Evolutionary conservation across 1,284 basidiomycete species (phyloP).

Genomic region (Sporisorium reilianum): DNA sequence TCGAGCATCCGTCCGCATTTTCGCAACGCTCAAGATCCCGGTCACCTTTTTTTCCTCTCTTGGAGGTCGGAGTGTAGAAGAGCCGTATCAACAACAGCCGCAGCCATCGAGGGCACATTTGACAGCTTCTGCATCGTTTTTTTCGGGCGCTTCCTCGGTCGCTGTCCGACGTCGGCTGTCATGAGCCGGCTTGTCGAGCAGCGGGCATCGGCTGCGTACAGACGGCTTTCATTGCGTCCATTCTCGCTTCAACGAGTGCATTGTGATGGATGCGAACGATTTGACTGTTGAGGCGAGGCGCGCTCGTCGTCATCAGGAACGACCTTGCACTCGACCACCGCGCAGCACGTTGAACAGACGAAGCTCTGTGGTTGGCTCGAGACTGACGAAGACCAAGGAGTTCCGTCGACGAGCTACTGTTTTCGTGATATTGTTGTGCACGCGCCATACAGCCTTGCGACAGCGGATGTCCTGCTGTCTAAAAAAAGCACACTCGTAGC

Average conservation of each 20-base stretch:
- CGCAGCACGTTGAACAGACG: neutral
- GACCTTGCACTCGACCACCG: no score
- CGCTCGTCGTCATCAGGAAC: neutral
- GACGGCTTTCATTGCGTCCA: no score
- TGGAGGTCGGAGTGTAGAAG: slow-evolving; percentile 9
- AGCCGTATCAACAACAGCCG: neutral
- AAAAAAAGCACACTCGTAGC: neutral
- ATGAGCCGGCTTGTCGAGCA: neutral
- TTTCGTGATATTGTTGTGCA: no score
- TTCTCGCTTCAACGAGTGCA: no score
- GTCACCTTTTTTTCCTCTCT: no score
- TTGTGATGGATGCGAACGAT: no score
- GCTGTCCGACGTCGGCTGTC: neutral
- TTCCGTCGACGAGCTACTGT: slow-evolving; percentile 4
- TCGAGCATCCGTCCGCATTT: slow-evolving; percentile 25
- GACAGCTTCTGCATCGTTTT: no score
- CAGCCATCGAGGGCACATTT: no score
- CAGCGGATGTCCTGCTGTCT: neutral
- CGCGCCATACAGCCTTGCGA: neutral
- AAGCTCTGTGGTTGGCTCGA: neutral
- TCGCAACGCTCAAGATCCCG: no score
- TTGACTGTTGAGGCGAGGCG: no score
- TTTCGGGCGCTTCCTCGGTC: no score
- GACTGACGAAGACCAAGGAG: slow-evolving; percentile 4
- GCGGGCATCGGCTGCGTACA: no score